Evolutionary conservation across 441 rosid species (phyloP), one percentile per base, ranked within the genome.

Genomic region (Kokia cookei): DNA sequence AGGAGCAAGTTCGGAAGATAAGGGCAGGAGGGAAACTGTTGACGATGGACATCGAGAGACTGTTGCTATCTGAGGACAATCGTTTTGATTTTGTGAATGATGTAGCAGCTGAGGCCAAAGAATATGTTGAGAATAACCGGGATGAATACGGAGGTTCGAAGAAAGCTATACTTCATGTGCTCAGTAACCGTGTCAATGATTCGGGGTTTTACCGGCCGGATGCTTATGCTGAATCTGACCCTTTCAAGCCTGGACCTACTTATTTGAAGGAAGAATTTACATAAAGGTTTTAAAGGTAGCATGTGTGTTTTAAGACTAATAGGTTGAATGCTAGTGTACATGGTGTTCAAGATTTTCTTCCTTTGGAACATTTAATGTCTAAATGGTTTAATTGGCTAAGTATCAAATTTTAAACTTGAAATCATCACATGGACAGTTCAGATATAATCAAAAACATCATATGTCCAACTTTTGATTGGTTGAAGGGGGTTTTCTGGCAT

Each of bases 71-170:
- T 0, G 96, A 91, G 82, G 97, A 93, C 70, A 91, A 90, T 54
- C 79, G 87, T 22, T 93, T 83, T 27, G 90, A 86, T 50, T 93
- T 93, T 58, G 89, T 93, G 17, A 91, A 93, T 3, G 90, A 89
- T 22, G 84, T 93, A 1, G 97, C 93, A 9, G 94, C 94, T 4
- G 96, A 91, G 83, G 98, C 98, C n/a, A 90, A 74, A 7, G 92
- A 86, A 78, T 91, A 89, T 22, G 87, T 91, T 2, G 93, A 92
- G 66, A 86, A 54, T 72, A 89, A 93, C 86, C 77, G 89, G 72
- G 93, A 92, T 1, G 92, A 86, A 40, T 90, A 92, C 3, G 98
- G 98, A 19, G 94, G 92, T 61, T 75, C 75, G 12, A 93, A 93
- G 77, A 93, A 93, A 51, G 96, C 96, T 40, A 87, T 92, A 78